phyloP scores from a whole-genome alignment of 805 yeast genomes.

The Monosporozyma yasuniensis region DNA sequence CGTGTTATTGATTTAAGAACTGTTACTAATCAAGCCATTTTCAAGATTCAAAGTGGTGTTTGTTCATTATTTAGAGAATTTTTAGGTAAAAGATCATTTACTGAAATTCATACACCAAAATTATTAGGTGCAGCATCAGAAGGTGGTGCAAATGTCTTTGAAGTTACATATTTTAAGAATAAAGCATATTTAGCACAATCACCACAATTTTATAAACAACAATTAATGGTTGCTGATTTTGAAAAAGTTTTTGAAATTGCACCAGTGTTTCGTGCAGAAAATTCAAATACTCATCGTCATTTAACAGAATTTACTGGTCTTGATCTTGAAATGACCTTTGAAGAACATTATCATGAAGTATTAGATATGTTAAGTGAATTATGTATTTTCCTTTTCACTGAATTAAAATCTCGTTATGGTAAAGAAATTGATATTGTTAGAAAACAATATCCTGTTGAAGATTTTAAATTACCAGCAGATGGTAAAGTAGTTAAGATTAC shows the following conservation, averaged over 20 bases:
- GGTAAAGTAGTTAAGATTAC: conserved; percentile 88
- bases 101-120: conserved; percentile 95
- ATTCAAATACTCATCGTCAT: conserved; percentile 98
- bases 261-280: conserved; percentile 98
- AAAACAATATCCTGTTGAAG: conserved; percentile 95
- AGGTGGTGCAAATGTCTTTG: conserved; percentile 96
- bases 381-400: conserved; percentile 80
- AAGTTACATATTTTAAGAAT: conserved; percentile 77
- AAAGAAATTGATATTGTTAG: conserved; percentile 84
- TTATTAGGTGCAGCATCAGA: conserved; percentile 92
- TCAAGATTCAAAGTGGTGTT: conserved; percentile 87
- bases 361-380: conserved; percentile 53
- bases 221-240: conserved; percentile 94
- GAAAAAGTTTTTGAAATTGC: conserved; percentile 94
- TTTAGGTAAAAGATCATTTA: conserved; percentile 55
- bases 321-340: conserved; percentile 96
- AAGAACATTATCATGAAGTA: conserved; percentile 95
- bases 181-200: conserved; percentile 94
- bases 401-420: conserved; percentile 69
- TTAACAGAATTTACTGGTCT: conserved; percentile 98
- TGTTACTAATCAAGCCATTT: conserved; percentile 93
- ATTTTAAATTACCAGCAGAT: conserved; percentile 85
- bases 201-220: conserved; percentile 97
- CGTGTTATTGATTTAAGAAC: conserved; percentile 97
- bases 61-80: conserved; percentile 84